phyloP scores from a whole-genome alignment of 257 asterid genomes.

The Nicotiana obtusifolia region DNA sequence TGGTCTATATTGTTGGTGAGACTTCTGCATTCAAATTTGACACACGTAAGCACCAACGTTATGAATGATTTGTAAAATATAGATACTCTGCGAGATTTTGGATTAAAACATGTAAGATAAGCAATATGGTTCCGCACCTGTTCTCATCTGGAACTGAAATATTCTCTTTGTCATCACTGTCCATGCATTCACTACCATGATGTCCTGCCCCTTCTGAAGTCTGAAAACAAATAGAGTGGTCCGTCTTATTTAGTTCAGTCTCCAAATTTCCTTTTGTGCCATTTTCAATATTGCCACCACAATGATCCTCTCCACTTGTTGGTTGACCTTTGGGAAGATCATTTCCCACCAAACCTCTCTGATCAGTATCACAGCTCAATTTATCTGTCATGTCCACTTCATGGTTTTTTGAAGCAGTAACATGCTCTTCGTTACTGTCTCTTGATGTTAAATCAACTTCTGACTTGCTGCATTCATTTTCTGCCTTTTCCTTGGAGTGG shows the following conservation, averaged over 20 bases:
- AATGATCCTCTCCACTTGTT: constrained; percentile 19
- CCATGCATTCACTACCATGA: constrained; percentile 19
- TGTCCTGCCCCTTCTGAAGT: constrained; percentile 23
- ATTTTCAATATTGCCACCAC: constrained; percentile 8
- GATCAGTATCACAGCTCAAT: neutral
- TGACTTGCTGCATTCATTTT: constrained; percentile 3
- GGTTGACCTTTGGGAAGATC: constrained; percentile 17
- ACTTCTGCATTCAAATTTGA: constrained; percentile 34
- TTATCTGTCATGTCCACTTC: constrained; percentile 7
- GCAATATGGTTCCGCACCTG: constrained; percentile 40
- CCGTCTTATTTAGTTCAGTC: constrained; percentile 2
- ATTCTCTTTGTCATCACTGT: constrained; percentile 74
- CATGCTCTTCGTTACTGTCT: constrained; percentile 7
- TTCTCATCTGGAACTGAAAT: constrained; percentile 53
- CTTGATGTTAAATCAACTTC: constrained; percentile 6
- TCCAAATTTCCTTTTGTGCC: constrained; percentile 10
- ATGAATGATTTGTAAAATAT: neutral
- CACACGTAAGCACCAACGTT: constrained; percentile 9
- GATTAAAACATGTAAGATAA: neutral
- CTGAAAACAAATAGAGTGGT: constrained; percentile 3
- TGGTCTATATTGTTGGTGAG: constrained; percentile 23
- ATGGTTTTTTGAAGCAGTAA: neutral
- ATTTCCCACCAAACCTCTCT: constrained; percentile 15
- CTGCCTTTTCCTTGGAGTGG: constrained; percentile 3
- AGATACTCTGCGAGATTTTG: neutral